Conservation (phyloP, 768 basidiomycete species). For the Suillus bovinus region DNA sequence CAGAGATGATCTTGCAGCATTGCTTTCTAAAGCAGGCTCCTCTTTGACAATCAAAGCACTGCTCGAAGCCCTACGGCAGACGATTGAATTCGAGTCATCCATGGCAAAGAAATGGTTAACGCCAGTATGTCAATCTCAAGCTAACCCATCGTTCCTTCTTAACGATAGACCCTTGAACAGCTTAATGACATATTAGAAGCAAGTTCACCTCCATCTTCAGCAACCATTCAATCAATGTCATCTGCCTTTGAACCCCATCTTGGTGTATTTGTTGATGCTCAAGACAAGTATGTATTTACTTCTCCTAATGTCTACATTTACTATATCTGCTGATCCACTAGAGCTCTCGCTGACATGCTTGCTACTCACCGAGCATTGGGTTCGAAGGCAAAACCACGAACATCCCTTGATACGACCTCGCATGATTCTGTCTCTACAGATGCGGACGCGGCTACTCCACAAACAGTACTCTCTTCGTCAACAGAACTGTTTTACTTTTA, state of each 20-base stretch:
- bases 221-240: slow-evolving; percentile 68
- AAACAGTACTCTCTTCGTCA: slow-evolving; percentile 85
- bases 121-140: slow-evolving; percentile 45
- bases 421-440: slow-evolving; percentile 40
- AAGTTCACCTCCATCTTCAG: slow-evolving; percentile 49
- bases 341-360: slow-evolving; percentile 89
- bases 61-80: slow-evolving; percentile 84
- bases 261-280: slow-evolving; percentile 91
- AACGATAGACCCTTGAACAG: slow-evolving; percentile 34
- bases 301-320: not conserved
- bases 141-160: not conserved
- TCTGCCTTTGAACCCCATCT: slow-evolving; percentile 93
- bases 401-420: slow-evolving; percentile 62
- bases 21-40: slow-evolving; percentile 77
- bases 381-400: slow-evolving; percentile 45
- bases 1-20: slow-evolving; percentile 81
- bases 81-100: slow-evolving; percentile 83
- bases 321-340: slow-evolving; percentile 28
- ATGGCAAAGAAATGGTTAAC: slow-evolving; percentile 84
- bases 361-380: slow-evolving; percentile 67
- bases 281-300: slow-evolving; percentile 79
- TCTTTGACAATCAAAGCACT: slow-evolving; percentile 75
- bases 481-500: slow-evolving; percentile 98
- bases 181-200: slow-evolving; percentile 63
- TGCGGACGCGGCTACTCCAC: slow-evolving; percentile 47